Evolutionary conservation across 225 moss, liverwort and hornwort genomes (phyloP).

Genomic region (Antitrichia curtipendula): DNA sequence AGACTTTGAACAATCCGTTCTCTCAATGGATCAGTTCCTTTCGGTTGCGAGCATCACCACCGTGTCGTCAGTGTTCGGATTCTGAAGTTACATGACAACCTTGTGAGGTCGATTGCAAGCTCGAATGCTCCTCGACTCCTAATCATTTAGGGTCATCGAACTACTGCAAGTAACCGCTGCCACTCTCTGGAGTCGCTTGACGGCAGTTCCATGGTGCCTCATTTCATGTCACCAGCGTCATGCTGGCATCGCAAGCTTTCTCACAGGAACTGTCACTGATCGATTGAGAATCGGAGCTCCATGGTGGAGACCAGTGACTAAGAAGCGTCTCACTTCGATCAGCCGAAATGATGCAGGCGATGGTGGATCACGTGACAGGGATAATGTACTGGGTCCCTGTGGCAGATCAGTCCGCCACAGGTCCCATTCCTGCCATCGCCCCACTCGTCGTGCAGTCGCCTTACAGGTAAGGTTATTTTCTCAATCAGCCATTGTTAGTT

Average conservation of each 20-base stretch:
- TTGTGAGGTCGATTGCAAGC: not conserved
- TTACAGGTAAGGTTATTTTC: conserved; percentile 18
- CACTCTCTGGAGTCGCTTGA: too few relatives aligned
- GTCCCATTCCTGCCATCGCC: not conserved
- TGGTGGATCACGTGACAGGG: conserved; percentile 33
- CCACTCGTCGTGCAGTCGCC: conserved; percentile 23
- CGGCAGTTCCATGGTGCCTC: not conserved
- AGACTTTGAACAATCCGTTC: too few relatives aligned
- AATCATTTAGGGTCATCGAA: not conserved
- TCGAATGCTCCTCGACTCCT: not conserved
- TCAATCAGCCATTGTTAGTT: too few relatives aligned
- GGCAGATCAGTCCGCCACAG: not conserved
- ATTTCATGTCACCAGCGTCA: not conserved
- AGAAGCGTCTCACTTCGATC: not conserved
- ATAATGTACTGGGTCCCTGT: conserved; percentile 30
- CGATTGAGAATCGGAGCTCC: not conserved
- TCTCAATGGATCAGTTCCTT: not conserved
- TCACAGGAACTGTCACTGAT: not conserved
- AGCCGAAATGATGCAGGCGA: conserved; percentile 24
- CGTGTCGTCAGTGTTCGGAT: not conserved
- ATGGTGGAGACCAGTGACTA: not conserved
- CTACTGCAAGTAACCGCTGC: too few relatives aligned
- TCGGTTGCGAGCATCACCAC: not conserved
- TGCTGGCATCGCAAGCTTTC: not conserved
- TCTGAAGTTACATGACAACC: not conserved